Evolutionary conservation across 179 eudicot species (phyloP).

Genomic region (Kewa caespitosa): DNA sequence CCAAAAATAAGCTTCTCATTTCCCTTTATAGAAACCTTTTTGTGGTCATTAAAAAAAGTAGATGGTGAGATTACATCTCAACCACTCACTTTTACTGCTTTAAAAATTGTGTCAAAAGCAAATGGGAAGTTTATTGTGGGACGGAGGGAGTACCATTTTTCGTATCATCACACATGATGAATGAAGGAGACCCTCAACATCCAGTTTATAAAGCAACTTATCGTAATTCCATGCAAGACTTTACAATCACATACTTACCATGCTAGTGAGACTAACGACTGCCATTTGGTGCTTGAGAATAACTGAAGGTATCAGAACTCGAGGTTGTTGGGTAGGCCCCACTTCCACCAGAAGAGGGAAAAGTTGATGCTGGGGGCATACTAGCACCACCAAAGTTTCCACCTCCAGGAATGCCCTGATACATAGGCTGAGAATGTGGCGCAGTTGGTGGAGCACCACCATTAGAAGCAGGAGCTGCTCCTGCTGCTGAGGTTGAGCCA

Average conservation of each 20-base stretch:
- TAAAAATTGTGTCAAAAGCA: no score
- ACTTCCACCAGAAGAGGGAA: slow-evolving; percentile 33
- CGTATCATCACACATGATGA: background rate
- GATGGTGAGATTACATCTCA: no score
- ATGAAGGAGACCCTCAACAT: background rate
- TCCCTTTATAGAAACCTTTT: no score
- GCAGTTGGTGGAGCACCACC: slow-evolving; percentile 37
- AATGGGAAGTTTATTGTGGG: background rate
- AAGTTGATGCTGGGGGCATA: slow-evolving; percentile 32
- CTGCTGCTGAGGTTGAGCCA: slow-evolving; percentile 33
- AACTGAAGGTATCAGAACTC: slow-evolving; percentile 36
- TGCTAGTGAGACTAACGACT: slow-evolving; percentile 16
- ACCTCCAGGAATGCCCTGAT: slow-evolving; percentile 35
- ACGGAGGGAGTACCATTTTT: background rate
- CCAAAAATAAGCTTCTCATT: no score
- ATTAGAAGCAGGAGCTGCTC: slow-evolving; percentile 32
- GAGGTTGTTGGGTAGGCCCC: slow-evolving; percentile 32
- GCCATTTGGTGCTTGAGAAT: slow-evolving; percentile 35
- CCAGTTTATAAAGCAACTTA: background rate
- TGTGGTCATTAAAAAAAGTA: no score
- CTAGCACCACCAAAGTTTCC: slow-evolving; percentile 32
- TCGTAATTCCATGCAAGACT: background rate
- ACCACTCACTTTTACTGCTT: no score
- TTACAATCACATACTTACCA: slow-evolving; percentile 18
- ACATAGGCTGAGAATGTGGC: slow-evolving; percentile 35